A percentile compares a stretch with the other conserved stretches of the same genome.
Evolutionary conservation across 1,284 basidiomycete species (phyloP).

Genomic region (Neolentinus lepideus): DNA sequence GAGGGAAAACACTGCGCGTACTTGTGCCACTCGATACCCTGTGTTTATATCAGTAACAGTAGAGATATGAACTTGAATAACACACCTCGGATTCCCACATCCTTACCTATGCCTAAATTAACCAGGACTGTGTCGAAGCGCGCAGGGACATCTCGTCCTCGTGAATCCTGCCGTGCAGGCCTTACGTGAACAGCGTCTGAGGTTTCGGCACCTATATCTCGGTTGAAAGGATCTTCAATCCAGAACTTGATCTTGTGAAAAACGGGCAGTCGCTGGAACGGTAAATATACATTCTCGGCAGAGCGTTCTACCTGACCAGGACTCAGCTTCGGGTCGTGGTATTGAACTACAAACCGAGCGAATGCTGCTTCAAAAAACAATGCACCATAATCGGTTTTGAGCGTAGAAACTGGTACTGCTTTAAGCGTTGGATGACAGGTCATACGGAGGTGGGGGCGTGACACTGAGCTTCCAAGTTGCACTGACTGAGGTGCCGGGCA

Average conservation of each 20-base stretch:
- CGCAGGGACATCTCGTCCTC: constrained; percentile 4
- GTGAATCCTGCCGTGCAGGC: constrained; percentile 8
- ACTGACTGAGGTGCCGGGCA: background rate
- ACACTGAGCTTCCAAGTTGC: too few relatives aligned
- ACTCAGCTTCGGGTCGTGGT: constrained; percentile 10
- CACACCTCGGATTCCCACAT: background rate
- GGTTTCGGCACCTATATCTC: background rate
- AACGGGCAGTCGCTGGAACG: constrained; percentile 14
- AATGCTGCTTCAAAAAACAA: constrained; percentile 11
- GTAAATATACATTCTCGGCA: constrained; percentile 10
- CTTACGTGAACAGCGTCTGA: constrained; percentile 17
- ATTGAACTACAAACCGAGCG: constrained; percentile 10
- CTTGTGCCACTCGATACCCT: constrained; percentile 17
- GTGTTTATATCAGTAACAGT: background rate
- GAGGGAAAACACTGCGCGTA: constrained; percentile 19
- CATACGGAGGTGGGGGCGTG: background rate
- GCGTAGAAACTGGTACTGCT: constrained; percentile 4
- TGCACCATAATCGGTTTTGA: constrained; percentile 7
- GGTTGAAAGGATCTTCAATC: background rate
- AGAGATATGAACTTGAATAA: background rate
- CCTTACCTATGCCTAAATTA: background rate
- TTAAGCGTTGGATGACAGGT: constrained; percentile 3
- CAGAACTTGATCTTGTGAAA: constrained; percentile 19
- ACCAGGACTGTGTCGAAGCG: constrained; percentile 17
- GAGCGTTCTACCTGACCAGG: constrained; percentile 9